Base-by-base conservation (phyloP, 1,139 yeast species). In the Lodderomyces parapsilosis region DNA sequence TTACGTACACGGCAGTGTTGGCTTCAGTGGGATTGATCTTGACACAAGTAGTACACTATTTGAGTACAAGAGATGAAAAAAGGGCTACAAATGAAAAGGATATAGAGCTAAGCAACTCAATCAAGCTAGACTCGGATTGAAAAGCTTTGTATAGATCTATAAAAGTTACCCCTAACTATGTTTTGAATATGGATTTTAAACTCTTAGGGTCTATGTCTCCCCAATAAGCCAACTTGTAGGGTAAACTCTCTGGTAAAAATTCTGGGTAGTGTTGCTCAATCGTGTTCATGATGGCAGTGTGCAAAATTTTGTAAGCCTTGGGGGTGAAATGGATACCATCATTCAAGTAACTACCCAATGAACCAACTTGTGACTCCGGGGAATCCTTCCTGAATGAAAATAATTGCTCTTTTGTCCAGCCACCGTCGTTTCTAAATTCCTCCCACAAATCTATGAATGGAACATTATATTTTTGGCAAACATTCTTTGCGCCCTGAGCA, bases 281-380 rank as follows among this genome's bases (percentile, higher is more conserved):
- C 1, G 64, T 55, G 9, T 58, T 49, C 41, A 69, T 47, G 9
- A 84, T 45, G 30, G 63, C 71, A 10, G 73, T 63, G 53, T 60
- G 83, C 49, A 81, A 59, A 2, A 86, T 46, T 45, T 64, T 62
- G 58, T 86, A 86, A 0, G 83, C 88, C n/a, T 62, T 57, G 0
- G 82, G 80, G 2, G 78, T 71, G 57, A 74, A 83, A 58, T 88
- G 96, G 36, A 88, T 63, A 0, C 96, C 96, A 55, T 86, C 93
- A 8, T 55, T 18, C 11, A 67, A 48, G 23, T 57, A 54, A 5
- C 48, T 50, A 0, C 48, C 46, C 43, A 64, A 52, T 22, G 52
- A 50, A 0, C 52, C 55, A 10, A 41, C 43, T 7, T 51, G 45
- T 18, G 39, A 31, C 48, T 51, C 11, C 3, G 38, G 46, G 1